These are phyloP conservation scores for Zarea fungicola DNA, from an alignment of 2,329 filamentous ascomycete species.

Conservation along the genomic window DNA sequence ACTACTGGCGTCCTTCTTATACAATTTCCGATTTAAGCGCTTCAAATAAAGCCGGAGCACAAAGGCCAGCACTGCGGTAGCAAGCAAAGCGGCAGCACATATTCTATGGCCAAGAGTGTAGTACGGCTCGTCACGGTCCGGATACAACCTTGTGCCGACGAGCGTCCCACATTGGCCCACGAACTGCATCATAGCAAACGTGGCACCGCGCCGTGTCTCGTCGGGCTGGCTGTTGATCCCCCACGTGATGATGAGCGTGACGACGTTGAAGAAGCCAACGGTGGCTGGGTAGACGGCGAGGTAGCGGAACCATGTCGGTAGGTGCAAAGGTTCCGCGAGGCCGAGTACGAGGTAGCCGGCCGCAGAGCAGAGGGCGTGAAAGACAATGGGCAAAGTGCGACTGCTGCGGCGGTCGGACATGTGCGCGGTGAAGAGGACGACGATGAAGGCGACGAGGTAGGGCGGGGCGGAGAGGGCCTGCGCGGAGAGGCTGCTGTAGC, in stretches of 20 bases:
- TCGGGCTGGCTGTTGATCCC: conserved; percentile 77
- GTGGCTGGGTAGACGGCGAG: conserved; percentile 72
- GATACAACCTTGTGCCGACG: conserved; percentile 63
- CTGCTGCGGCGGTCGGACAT: conserved; percentile 62
- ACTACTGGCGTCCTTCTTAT: conserved; percentile 28
- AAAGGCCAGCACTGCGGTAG: conserved; percentile 52
- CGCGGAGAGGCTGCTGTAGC: conserved; percentile 59
- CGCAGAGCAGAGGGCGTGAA: conserved; percentile 63
- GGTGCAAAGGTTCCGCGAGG: conserved; percentile 43
- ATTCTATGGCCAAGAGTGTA: conserved; percentile 58
- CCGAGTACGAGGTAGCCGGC: conserved; percentile 57
- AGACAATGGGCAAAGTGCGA: conserved; percentile 61
- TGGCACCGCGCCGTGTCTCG: conserved; percentile 64
- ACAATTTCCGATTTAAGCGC: conserved; percentile 44
- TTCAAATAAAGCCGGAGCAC: conserved; percentile 49
- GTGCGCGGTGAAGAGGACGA: conserved; percentile 67
- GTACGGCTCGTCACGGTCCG: conserved; percentile 53
- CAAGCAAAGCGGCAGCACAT: conserved; percentile 58
- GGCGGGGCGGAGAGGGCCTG: conserved; percentile 80
- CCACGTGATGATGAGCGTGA: conserved; percentile 84
- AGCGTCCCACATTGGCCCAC: conserved; percentile 76
- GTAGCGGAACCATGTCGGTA: conserved; percentile 56
- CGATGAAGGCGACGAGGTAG: conserved; percentile 68
- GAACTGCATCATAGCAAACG: conserved; percentile 74
- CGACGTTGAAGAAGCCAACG: conserved; percentile 75